Evolutionary conservation across 345 rosid genomes (phyloP).

Genomic region (Carallia brachiata): DNA sequence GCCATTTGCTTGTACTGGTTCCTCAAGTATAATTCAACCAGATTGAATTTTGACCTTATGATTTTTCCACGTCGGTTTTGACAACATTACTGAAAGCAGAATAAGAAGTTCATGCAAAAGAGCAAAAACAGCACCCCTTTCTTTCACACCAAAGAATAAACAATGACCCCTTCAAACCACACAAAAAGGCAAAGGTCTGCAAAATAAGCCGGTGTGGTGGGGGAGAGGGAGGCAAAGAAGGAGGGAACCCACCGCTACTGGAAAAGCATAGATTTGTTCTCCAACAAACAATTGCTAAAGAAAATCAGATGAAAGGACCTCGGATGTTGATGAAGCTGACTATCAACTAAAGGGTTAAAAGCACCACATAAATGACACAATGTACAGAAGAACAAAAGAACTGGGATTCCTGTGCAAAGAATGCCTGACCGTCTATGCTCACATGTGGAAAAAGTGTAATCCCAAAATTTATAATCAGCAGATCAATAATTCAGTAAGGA

Average conservation of each 20-base stretch:
- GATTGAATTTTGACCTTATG: too few relatives aligned
- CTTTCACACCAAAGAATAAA: too few relatives aligned
- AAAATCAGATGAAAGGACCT: conserved; percentile 2
- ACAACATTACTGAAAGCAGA: too few relatives aligned
- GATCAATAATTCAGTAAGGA: conserved; percentile 83
- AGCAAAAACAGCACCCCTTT: too few relatives aligned
- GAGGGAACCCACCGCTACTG: neutral
- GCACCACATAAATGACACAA: conserved; percentile 28
- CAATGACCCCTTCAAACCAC: too few relatives aligned
- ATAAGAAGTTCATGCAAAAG: too few relatives aligned
- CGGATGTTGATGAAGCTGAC: conserved; percentile 6
- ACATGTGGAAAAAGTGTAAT: conserved; percentile 22
- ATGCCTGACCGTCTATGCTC: conserved; percentile 43
- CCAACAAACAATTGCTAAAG: conserved; percentile 1
- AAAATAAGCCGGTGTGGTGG: too few relatives aligned
- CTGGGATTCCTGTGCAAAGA: conserved; percentile 58
- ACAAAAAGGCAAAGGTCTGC: too few relatives aligned
- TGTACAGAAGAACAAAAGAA: conserved; percentile 50
- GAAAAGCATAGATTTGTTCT: neutral
- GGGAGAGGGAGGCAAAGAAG: too few relatives aligned
- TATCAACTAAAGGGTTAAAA: conserved; percentile 15
- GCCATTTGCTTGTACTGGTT: too few relatives aligned
- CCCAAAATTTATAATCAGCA: conserved; percentile 23
- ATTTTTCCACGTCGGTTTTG: too few relatives aligned
- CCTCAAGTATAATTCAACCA: too few relatives aligned